Evolutionary conservation across 2,329 filamentous ascomycete species (phyloP).

Genomic region (Phialophora chinensis): DNA sequence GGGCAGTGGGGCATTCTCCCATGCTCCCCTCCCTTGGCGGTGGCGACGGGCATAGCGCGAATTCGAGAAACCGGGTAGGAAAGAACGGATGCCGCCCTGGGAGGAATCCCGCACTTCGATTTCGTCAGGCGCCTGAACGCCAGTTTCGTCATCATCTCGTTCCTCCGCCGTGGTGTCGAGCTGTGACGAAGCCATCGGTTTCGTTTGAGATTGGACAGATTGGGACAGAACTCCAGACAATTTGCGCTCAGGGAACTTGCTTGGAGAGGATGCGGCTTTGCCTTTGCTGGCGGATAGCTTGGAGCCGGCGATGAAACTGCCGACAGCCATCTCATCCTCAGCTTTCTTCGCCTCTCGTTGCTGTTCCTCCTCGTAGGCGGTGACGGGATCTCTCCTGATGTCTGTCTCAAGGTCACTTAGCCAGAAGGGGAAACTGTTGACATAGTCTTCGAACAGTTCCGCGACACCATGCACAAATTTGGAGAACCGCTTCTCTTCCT

Average conservation of each 20-base stretch:
- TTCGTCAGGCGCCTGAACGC: slow-evolving; percentile 44
- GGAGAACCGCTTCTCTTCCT: slow-evolving; percentile 86
- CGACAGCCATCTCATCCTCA: slow-evolving; percentile 87
- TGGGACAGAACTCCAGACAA: slow-evolving; percentile 38
- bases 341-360: slow-evolving; percentile 78
- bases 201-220: slow-evolving; percentile 35
- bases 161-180: slow-evolving; percentile 48
- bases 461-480: slow-evolving; percentile 97
- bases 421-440: slow-evolving; percentile 97
- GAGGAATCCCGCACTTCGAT: slow-evolving; percentile 44
- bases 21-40: slow-evolving; percentile 43
- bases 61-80: slow-evolving; percentile 82
- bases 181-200: slow-evolving; percentile 22
- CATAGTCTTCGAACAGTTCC: slow-evolving; percentile 89
- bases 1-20: slow-evolving; percentile 66
- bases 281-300: slow-evolving; percentile 38
- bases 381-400: slow-evolving; percentile 89
- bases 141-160: slow-evolving; percentile 58
- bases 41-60: slow-evolving; percentile 71
- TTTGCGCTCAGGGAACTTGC: slow-evolving; percentile 34
- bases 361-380: slow-evolving; percentile 89
- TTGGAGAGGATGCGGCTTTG: slow-evolving; percentile 33
- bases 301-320: slow-evolving; percentile 74
- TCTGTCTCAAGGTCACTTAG: slow-evolving; percentile 88
- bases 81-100: slow-evolving; percentile 67